Evolutionary conservation across 805 yeast species (phyloP), one percentile per base, ranked within the genome.

Genomic region (Starmerella gropengiesseri): DNA sequence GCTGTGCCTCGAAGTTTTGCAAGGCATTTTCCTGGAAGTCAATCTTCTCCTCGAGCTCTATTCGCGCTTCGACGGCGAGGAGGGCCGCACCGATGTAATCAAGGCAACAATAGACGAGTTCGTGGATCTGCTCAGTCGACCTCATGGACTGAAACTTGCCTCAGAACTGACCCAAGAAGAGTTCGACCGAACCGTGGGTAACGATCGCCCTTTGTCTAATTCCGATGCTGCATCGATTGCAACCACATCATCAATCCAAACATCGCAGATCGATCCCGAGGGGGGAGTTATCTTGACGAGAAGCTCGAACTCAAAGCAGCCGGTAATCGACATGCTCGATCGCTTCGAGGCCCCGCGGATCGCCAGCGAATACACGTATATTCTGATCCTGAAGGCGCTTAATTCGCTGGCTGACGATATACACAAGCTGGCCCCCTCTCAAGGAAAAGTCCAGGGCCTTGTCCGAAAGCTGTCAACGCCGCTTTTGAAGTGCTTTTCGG

Each of bases 291-390:
- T 47, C 20, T 36, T 49, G 19, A 41, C 32, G n/a, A 37, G 40
- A 17, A 7, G 20, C 9, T 34, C 42, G 5, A 28, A 45, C 1
- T 30, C 33, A 13, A 18, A 16, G 11, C 27, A 26, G 1, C 50
- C 53, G 5, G 42, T 50, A 44, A 66, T 87, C 23, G 95, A 89
- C 43, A 72, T 78, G 41, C 67, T 91, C 19, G 97, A 89, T 56
- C 86, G 86, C 54, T 52, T 65, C 0, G 93, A 82, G 21, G 78
- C 95, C 0, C 95, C 95, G 0, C 55, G 66, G 1, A 63, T 70
- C 2, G 82, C 91, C 2, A 66, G 65, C 5, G 70, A 79, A 0
- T 87, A 91, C 45, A 59, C 75, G 1, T 64, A 74, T 38, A 73
- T 67, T 56, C 65, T 89, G 26, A 68, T 81, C 0, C 63, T 77